Evolutionary conservation across 768 basidiomycete genomes (phyloP), one percentile per base, ranked within the genome.

Genomic region (Mycena alexandri): DNA sequence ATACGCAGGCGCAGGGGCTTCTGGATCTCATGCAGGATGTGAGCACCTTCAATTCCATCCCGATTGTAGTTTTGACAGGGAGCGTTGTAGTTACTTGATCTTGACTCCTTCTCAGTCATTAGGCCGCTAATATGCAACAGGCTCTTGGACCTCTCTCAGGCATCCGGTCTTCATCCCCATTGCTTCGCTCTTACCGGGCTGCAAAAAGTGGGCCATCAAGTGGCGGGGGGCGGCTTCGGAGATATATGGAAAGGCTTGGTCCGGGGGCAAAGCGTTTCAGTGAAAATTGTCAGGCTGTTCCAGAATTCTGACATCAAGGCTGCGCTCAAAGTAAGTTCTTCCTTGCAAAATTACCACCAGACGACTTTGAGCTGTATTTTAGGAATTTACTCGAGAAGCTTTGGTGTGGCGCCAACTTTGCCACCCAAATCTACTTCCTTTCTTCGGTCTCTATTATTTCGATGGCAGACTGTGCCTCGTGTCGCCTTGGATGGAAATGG

Each of bases 401-500:
- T 58, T 71, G 19, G 72, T 74, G 22, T 69, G 72, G 44, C 73
- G 68, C 19, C 65, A 73, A 7, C 61, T 75, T 24, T 42, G 53
- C 47, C 74, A 74, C 56, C 73, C 75, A 8, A 73, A 73, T 33
- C 53, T 75, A 38, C 63, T 76, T 21, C 66, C 73, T 0, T 76
- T 74, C 60, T 61, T 72, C 14, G 75, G 74, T 17, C 34, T 74
- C 25, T 68, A 74, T 47, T 57, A 71, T 60, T 65, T 71, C 43
- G 55, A 67, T 2, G 25, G 43, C 8, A 58, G 71, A 16, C 46
- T 74, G 25, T 72, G 70, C 29, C 75, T 80, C 21, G 33, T 80
- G 3, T 69, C 71, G 3, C 75, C 76, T 2, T 78, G 78, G 76
- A 78, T 79, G 78, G 57, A 69, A 44, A 68, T 76, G 19, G 79